Conservation (phyloP, 768 basidiomycete species). For the Auriscalpium microsporum region DNA sequence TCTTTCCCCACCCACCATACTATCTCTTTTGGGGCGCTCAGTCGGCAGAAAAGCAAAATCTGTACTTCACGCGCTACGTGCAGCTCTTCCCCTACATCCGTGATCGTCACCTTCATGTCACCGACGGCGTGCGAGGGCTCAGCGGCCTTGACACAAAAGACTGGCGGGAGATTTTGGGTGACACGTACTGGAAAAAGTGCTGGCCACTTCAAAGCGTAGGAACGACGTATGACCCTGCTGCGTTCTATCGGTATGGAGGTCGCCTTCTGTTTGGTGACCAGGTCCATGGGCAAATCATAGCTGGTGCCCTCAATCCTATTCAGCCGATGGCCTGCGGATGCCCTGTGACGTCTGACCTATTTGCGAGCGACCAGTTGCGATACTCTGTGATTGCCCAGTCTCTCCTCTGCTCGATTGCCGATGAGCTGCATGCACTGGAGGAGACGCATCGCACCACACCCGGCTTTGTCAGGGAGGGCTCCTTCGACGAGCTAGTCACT, state of each 20-base stretch:
- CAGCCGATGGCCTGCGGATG: not conserved
- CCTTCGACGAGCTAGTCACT: not conserved
- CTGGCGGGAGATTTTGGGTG: not conserved
- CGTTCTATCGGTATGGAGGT: not conserved
- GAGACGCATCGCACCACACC: not conserved
- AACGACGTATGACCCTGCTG: not conserved
- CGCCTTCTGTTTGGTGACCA: not conserved
- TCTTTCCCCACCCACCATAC: not conserved
- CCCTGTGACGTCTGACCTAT: not conserved
- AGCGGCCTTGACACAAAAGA: not conserved
- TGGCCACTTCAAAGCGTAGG: not conserved
- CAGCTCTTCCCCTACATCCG: not conserved
- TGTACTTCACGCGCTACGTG: not conserved
- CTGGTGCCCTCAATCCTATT: not conserved
- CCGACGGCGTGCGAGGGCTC: not conserved
- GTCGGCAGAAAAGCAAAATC: not conserved
- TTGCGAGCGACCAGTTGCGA: not conserved
- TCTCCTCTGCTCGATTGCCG: not conserved
- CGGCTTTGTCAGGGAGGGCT: not conserved
- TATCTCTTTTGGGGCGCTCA: not conserved
- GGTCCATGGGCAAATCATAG: not conserved
- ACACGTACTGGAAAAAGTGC: not conserved
- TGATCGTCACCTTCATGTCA: not conserved
- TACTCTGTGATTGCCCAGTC: not conserved
- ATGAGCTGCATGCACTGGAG: not conserved